Conservation (phyloP, 345 rosid species). For the Camelina laxa region DNA sequence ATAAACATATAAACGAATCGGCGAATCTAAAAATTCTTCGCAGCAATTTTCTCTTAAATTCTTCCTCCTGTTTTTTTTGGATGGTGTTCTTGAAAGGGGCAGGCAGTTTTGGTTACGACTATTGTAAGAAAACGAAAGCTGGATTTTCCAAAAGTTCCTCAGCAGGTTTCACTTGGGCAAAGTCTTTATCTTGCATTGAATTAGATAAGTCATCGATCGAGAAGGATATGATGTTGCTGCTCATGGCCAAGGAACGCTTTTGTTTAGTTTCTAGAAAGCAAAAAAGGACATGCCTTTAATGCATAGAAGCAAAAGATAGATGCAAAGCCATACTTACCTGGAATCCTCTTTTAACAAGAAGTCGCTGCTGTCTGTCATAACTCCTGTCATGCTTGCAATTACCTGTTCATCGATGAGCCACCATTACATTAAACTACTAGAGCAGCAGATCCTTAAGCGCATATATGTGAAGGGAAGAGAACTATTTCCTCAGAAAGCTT, state of each 20-base stretch:
- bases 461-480: neutral
- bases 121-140: conserved; percentile 75
- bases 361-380: conserved; percentile 85
- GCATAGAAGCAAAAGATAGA: conserved; percentile 13
- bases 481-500: conserved; percentile 43
- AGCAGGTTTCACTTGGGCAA: conserved; percentile 74
- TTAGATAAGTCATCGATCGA: conserved; percentile 80
- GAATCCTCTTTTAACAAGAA: conserved; percentile 93
- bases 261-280: conserved; percentile 22
- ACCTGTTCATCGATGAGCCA: conserved; percentile 53
- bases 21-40: conserved; percentile 19
- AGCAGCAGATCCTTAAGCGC: conserved; percentile 3
- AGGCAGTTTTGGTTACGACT: conserved; percentile 17
- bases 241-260: neutral
- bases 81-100: conserved; percentile 26
- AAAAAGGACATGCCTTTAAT: neutral
- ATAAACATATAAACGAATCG: conserved; percentile 10
- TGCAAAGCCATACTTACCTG: conserved; percentile 50
- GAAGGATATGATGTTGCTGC: conserved; percentile 69
- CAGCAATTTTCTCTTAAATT: conserved; percentile 19
- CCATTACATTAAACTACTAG: neutral
- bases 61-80: conserved; percentile 9
- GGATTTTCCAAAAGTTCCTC: conserved; percentile 79
- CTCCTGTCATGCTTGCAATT: conserved; percentile 88
- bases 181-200: conserved; percentile 86